phyloP scores from a whole-genome alignment of 1,139 yeast genomes.

The Geotrichum phurueaensis region DNA sequence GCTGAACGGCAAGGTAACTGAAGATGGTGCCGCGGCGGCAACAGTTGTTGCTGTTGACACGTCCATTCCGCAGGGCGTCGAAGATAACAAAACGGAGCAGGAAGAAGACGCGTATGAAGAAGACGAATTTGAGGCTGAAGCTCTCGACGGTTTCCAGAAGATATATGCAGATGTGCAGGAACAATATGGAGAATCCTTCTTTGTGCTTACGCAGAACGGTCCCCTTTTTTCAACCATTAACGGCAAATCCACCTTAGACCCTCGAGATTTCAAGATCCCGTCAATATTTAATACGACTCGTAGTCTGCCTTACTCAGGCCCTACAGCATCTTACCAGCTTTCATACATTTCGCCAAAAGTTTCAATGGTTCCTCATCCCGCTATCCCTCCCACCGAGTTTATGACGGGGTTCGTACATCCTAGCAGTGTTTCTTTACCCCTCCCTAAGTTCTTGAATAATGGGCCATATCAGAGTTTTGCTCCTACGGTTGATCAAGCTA shows the following conservation, averaged over 20 bases:
- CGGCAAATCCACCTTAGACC: slow-evolving; percentile 60
- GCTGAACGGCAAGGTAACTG: slow-evolving; percentile 17
- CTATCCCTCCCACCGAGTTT: slow-evolving; percentile 59
- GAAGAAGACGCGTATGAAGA: slow-evolving; percentile 23
- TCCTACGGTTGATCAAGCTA: slow-evolving; percentile 67
- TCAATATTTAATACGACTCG: slow-evolving; percentile 54
- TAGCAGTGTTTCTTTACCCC: slow-evolving; percentile 74
- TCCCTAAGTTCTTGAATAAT: slow-evolving; percentile 75
- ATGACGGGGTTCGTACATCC: slow-evolving; percentile 75
- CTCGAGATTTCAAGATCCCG: slow-evolving; percentile 54
- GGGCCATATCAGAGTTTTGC: slow-evolving; percentile 68
- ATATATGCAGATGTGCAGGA: slow-evolving; percentile 56
- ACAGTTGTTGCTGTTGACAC: slow-evolving; percentile 14
- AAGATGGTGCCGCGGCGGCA: slow-evolving; percentile 4
- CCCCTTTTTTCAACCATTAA: slow-evolving; percentile 69
- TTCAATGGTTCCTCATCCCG: slow-evolving; percentile 54
- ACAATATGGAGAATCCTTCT: slow-evolving; percentile 60
- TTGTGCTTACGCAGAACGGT: slow-evolving; percentile 43
- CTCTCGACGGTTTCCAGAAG: slow-evolving; percentile 57
- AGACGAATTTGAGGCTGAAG: slow-evolving; percentile 32
- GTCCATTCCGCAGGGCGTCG: slow-evolving; percentile 21
- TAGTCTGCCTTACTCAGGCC: slow-evolving; percentile 48
- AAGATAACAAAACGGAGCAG: slow-evolving; percentile 15
- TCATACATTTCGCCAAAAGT: slow-evolving; percentile 49
- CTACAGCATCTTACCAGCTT: slow-evolving; percentile 38